These are phyloP conservation scores for Mycosphaerella sp. DNA, from an alignment of 2,329 filamentous ascomycete species.

Conservation along the genomic window DNA sequence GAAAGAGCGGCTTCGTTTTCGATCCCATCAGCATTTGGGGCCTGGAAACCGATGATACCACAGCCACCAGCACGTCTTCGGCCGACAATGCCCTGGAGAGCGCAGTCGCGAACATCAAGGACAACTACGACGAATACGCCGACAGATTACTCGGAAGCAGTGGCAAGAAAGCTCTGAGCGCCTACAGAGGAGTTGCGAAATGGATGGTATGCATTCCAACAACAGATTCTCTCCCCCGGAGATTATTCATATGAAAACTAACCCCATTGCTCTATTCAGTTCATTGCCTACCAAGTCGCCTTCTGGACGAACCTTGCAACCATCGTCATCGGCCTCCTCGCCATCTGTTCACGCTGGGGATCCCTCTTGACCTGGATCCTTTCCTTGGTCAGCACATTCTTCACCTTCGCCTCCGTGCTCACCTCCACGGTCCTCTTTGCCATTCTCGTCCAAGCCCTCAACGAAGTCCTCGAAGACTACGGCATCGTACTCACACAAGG, in stretches of 20 bases:
- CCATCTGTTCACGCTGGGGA: constrained; percentile 74
- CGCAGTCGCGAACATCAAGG: constrained; percentile 44
- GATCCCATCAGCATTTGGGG: constrained; percentile 61
- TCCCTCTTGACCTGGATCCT: constrained; percentile 78
- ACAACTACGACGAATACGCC: constrained; percentile 39
- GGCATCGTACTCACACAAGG: constrained; percentile 63
- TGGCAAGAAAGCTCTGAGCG: constrained; percentile 60
- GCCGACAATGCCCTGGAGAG: constrained; percentile 31
- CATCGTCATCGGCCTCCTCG: constrained; percentile 71
- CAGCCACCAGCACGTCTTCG: constrained; percentile 14
- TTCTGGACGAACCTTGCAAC: constrained; percentile 64
- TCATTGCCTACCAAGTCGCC: constrained; percentile 58
- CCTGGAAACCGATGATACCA: constrained; percentile 48
- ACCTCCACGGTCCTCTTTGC: constrained; percentile 70
- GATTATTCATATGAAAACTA: background rate
- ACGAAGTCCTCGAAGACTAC: constrained; percentile 62
- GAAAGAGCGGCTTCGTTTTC: constrained; percentile 70
- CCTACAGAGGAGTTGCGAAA: constrained; percentile 65
- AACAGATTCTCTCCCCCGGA: background rate
- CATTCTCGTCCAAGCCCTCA: constrained; percentile 62
- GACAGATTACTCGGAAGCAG: constrained; percentile 54
- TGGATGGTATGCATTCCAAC: constrained; percentile 48
- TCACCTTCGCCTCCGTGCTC: constrained; percentile 59
- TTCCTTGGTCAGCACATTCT: constrained; percentile 52
- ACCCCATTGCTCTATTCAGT: background rate